Evolutionary conservation across 2,329 filamentous ascomycete genomes (phyloP).

Genomic region (Hysterium pulicare): DNA sequence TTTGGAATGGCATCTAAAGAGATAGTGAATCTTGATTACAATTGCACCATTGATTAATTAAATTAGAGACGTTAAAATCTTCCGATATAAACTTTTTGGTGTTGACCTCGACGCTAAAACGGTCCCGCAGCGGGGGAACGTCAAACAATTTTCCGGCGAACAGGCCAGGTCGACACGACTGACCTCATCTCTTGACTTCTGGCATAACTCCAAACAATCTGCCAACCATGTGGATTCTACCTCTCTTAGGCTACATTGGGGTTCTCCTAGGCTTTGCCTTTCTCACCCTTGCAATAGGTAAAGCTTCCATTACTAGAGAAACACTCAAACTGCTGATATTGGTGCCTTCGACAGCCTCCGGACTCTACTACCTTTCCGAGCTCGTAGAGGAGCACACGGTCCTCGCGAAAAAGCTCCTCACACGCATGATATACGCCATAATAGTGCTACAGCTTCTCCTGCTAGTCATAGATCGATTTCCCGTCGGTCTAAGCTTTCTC

Average conservation of each 20-base stretch:
- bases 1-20: too few relatives aligned
- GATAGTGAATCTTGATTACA: background rate
- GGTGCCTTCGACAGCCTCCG: slow-evolving; percentile 63
- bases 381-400: slow-evolving; percentile 98
- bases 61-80: background rate
- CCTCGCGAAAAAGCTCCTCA: slow-evolving; percentile 81
- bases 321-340: slow-evolving; percentile 1
- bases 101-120: background rate
- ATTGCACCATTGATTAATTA: background rate
- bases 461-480: slow-evolving; percentile 80
- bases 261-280: slow-evolving; percentile 88
- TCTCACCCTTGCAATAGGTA: slow-evolving; percentile 89
- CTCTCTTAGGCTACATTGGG: slow-evolving; percentile 84
- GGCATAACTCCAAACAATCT: background rate
- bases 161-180: slow-evolving; percentile 4
- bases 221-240: slow-evolving; percentile 85
- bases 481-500: slow-evolving; percentile 68
- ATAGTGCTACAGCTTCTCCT: slow-evolving; percentile 72
- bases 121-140: slow-evolving; percentile 7
- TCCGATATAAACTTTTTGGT: slow-evolving; percentile 3
- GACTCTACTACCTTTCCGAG: slow-evolving; percentile 96
- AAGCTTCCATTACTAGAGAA: background rate
- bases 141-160: slow-evolving; percentile 3
- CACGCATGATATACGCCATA: slow-evolving; percentile 77
- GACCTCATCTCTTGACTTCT: slow-evolving; percentile 7